These are phyloP conservation scores for Jaapia argillacea DNA, from an alignment of 768 basidiomycete genomes.

Conservation along the genomic window DNA sequence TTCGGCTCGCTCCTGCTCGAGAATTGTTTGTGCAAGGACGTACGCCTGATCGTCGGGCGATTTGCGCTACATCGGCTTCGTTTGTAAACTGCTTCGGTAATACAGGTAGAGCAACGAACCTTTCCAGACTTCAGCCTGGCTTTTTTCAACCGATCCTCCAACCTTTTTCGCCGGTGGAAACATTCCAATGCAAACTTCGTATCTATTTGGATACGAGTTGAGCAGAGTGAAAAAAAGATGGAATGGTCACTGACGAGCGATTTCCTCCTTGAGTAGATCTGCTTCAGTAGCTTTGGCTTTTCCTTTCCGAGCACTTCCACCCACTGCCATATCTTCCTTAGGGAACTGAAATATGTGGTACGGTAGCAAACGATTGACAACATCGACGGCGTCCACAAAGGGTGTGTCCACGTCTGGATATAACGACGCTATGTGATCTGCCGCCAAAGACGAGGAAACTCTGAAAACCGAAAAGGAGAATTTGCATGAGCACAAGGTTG, in stretches of 20 bases:
- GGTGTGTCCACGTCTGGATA: constrained; percentile 64
- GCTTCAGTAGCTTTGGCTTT: constrained; percentile 47
- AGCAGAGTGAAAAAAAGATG: neutral
- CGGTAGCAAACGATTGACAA: constrained; percentile 61
- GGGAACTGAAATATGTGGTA: constrained; percentile 79
- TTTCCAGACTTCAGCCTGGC: constrained; percentile 43
- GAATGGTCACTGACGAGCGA: constrained; percentile 33
- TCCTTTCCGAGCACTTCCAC: constrained; percentile 33
- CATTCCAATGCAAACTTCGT: constrained; percentile 65
- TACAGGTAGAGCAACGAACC: constrained; percentile 26
- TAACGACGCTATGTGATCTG: constrained; percentile 51
- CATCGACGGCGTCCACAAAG: constrained; percentile 53
- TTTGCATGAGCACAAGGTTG: neutral
- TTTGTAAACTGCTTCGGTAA: neutral
- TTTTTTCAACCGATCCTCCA: constrained; percentile 50
- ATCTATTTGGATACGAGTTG: constrained; percentile 32
- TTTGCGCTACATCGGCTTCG: constrained; percentile 33
- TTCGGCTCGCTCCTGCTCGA: constrained; percentile 61
- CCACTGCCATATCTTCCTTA: constrained; percentile 41
- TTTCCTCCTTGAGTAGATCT: constrained; percentile 34
- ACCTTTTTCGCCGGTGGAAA: constrained; percentile 40
- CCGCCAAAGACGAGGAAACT: constrained; percentile 41
- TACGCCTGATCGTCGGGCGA: constrained; percentile 57
- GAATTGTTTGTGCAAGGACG: constrained; percentile 47
- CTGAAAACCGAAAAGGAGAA: constrained; percentile 21